These are phyloP conservation scores for Pseudotsuga menziesii DNA, from an alignment of 75 land plant genomes.

Conservation along the genomic window DNA sequence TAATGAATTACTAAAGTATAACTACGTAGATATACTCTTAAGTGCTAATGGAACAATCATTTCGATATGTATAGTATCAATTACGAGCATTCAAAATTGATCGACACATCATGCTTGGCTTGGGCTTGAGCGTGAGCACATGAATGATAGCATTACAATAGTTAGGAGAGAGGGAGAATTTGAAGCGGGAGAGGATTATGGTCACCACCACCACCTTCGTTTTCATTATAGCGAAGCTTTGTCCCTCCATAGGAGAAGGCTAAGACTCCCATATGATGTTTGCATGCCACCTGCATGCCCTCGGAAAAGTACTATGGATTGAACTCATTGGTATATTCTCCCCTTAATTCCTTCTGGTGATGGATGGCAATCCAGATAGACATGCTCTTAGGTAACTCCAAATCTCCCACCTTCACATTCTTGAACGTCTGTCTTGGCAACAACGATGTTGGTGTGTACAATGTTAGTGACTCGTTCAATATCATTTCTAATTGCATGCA, in stretches of 20 bases:
- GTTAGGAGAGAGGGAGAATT: constrained; percentile 52
- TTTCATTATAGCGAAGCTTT: constrained; percentile 73
- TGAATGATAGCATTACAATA: constrained; percentile 70
- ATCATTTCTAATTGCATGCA: constrained; percentile 76
- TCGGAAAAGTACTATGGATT: constrained; percentile 68
- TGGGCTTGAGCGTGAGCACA: constrained; percentile 58
- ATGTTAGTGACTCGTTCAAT: constrained; percentile 67
- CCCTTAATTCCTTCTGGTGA: constrained; percentile 69
- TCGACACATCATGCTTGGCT: constrained; percentile 70
- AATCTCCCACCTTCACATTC: constrained; percentile 62
- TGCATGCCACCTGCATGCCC: constrained; percentile 30
- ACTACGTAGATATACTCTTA: too few relatives aligned
- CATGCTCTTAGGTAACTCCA: constrained; percentile 65
- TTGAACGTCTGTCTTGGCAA: constrained; percentile 54
- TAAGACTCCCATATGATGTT: constrained; percentile 42
- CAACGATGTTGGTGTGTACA: constrained; percentile 67
- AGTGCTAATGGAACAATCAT: too few relatives aligned
- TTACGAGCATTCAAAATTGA: constrained; percentile 34
- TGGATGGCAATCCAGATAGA: constrained; percentile 73
- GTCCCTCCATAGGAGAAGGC: constrained; percentile 80
- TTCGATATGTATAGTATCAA: background rate
- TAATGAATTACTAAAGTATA: too few relatives aligned
- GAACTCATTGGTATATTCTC: constrained; percentile 69
- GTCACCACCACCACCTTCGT: constrained; percentile 73
- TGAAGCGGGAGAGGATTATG: constrained; percentile 59